Base-by-base conservation (phyloP, 192 early-diverging fungal genomes). In the Chytriomyces sp. region DNA sequence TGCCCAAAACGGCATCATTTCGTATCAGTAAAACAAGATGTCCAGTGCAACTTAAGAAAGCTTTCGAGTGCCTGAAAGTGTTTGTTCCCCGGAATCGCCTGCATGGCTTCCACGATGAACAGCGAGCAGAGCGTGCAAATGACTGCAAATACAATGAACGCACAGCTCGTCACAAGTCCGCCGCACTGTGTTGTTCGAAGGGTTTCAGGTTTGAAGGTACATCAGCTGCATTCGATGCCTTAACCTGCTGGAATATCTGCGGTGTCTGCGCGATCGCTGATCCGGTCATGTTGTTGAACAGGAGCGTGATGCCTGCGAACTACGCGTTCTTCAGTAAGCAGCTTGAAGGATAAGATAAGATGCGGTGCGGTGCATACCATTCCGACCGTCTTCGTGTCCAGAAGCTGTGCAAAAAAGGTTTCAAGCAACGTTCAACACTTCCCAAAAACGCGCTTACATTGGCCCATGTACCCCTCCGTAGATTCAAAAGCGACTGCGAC, bases 201-300 rank as follows among this genome's bases (percentile, higher is more conserved):
- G 64, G 61, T 7, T 23, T 48, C 50, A 64, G 26, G 26, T 46
- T 20, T 64, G 24, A 44, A n/a, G 35, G 16, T 46, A 69, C 16
- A 45, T 9, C 6, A 0, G n/a, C 26, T 64, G 24, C 13, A 67
- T 35, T 5, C n/a, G 35, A 3, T 10, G 60, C 49, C 9, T 10
- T 7, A 44, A 76, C 75, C 45, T 79, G 45, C 66, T 86, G 83
- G 67, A 85, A 89, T 3, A 64, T 78, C 16, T 61, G 62, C 45
- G 86, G 79, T 1, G 81, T 82, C 44, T 79, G 85, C 13, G 85
- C 69, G 18, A 88, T 60, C 45, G 83, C 88, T n/a, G 85, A 84
- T 26, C 88, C 88, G 6, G 88, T 85, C 78, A 87, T 82, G 59
- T 75, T 81, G 79, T 89, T 89, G 66, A 86, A 81, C 1, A 89